A percentile compares a stretch with the other conserved stretches of the same genome.
Conservation (phyloP, 768 basidiomycete genomes). For the Termitomyces sp. region DNA sequence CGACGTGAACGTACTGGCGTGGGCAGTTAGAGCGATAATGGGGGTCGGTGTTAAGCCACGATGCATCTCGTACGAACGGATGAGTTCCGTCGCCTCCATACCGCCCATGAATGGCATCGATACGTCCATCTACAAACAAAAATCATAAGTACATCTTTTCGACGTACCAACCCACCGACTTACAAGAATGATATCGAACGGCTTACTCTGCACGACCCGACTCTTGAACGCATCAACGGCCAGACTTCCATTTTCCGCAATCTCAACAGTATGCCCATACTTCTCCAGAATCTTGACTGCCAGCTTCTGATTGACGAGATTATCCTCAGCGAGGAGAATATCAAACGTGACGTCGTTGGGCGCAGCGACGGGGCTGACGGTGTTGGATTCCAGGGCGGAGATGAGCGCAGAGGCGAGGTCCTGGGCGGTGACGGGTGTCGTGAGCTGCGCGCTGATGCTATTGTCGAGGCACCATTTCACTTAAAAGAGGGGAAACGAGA, state of each 20-base stretch:
- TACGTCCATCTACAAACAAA: constrained; percentile 78
- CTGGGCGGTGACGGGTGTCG: constrained; percentile 82
- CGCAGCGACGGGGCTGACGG: constrained; percentile 81
- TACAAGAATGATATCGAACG: constrained; percentile 91
- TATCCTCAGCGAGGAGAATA: constrained; percentile 96
- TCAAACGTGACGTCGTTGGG: constrained; percentile 87
- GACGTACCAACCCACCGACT: constrained; percentile 25
- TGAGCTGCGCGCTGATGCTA: constrained; percentile 93
- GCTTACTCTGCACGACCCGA: constrained; percentile 62
- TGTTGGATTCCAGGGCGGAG: constrained; percentile 92
- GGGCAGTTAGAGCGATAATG: constrained; percentile 95
- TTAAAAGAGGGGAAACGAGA: constrained; percentile 21
- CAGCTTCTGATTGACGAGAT: constrained; percentile 92
- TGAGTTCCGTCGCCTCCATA: constrained; percentile 94
- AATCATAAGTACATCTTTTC: constrained; percentile 2
- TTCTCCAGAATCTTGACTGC: constrained; percentile 97
- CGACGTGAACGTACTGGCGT: constrained; percentile 73
- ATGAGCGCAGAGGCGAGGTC: constrained; percentile 91
- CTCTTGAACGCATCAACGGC: constrained; percentile 92
- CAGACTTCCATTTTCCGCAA: constrained; percentile 94
- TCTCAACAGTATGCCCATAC: constrained; percentile 92
- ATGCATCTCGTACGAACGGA: constrained; percentile 79
- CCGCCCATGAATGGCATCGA: constrained; percentile 99
- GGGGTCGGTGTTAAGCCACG: constrained; percentile 66
- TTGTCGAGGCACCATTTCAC: constrained; percentile 98